phyloP scores from a whole-genome alignment of 2,329 filamentous ascomycete species.

The Claviceps citrina region DNA sequence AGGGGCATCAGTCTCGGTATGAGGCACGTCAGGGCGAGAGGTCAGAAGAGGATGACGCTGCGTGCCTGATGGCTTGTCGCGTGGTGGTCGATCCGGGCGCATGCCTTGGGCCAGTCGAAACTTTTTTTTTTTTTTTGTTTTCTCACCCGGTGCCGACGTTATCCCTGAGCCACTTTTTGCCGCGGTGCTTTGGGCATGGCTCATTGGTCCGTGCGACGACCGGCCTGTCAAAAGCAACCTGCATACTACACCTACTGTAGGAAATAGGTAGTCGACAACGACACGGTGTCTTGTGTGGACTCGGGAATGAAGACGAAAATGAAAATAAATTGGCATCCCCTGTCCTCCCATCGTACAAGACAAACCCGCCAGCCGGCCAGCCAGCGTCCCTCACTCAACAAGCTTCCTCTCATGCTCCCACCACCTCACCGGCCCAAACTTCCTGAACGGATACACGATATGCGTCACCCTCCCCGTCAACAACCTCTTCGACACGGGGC shows the following conservation, averaged over 20 bases:
- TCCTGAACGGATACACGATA: constrained; percentile 52
- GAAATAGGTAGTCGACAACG: too few species aligned
- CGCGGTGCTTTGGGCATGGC: not conserved
- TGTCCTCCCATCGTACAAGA: not conserved
- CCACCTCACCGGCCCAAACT: constrained; percentile 42
- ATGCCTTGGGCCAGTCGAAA: not conserved
- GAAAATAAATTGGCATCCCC: too few species aligned
- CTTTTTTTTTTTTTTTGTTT: not conserved
- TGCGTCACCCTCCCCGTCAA: constrained; percentile 61
- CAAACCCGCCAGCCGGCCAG: too few species aligned
- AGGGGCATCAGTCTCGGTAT: too few species aligned
- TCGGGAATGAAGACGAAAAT: too few species aligned
- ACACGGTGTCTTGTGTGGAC: too few species aligned
- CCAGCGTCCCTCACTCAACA: constrained; percentile 5
- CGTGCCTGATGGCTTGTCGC: not conserved
- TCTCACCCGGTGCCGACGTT: constrained; percentile 2
- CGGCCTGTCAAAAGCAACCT: too few species aligned
- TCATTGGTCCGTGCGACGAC: not conserved
- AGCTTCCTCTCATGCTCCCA: constrained; percentile 31
- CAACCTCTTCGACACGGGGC: constrained; percentile 61
- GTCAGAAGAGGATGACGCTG: not conserved
- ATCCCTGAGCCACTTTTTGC: constrained; percentile 1
- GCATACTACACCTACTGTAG: too few species aligned
- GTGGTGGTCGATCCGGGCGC: not conserved
- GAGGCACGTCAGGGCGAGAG: not conserved